These are phyloP conservation scores for Barnettozyma populi DNA, from an alignment of 805 yeast species.

Conservation along the genomic window DNA sequence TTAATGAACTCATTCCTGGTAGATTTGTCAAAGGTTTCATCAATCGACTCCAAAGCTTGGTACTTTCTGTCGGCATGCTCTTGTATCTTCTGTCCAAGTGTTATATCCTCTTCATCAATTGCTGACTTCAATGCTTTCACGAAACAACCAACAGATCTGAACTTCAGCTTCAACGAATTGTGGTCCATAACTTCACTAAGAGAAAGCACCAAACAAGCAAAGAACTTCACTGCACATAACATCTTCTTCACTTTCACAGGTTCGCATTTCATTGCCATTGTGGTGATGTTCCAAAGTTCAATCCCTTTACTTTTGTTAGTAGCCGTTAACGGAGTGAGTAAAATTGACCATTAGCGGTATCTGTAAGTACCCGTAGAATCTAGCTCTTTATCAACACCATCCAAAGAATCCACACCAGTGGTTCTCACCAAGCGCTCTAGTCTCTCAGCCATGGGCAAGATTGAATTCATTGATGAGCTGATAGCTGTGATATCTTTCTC, in stretches of 20 bases:
- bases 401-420: conserved; percentile 16
- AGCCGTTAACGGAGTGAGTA: neutral
- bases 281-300: conserved; percentile 33
- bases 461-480: conserved; percentile 17
- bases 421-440: conserved; percentile 26
- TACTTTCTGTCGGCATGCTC: conserved; percentile 27
- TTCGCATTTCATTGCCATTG: conserved; percentile 25
- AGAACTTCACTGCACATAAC: conserved; percentile 21
- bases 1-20: conserved; percentile 13
- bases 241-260: conserved; percentile 4
- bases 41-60: conserved; percentile 18
- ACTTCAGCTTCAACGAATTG: conserved; percentile 18
- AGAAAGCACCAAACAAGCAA: conserved; percentile 28
- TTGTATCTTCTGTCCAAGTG: conserved; percentile 22
- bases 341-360: neutral
- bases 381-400: conserved; percentile 18
- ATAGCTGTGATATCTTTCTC: conserved; percentile 16
- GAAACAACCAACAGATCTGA: conserved; percentile 30
- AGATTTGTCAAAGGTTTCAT: conserved; percentile 1
- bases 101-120: conserved; percentile 22
- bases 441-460: conserved; percentile 30
- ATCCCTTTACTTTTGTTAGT: conserved; percentile 19
- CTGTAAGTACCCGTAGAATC: conserved; percentile 20
- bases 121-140: conserved; percentile 25
- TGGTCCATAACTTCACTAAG: conserved; percentile 27